Evolutionary conservation across 106 monocot genomes (phyloP).

Genomic region (Triglochin maritima): DNA sequence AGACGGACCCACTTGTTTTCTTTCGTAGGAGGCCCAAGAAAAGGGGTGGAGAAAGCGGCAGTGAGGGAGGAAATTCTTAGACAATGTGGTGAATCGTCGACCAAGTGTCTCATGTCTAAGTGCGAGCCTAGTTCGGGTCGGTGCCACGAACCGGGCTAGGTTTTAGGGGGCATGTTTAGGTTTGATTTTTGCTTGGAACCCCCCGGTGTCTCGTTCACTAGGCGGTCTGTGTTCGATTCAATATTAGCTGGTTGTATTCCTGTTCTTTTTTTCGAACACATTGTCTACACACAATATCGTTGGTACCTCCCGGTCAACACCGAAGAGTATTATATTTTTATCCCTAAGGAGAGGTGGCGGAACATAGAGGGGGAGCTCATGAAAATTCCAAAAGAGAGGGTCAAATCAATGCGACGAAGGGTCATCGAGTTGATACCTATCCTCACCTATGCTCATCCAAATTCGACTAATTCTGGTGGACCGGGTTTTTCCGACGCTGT

Average conservation of each 20-base stretch:
- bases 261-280: constrained; percentile 57
- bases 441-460: constrained; percentile 48
- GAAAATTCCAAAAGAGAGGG: constrained; percentile 18
- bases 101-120: constrained; percentile 26
- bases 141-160: constrained; percentile 37
- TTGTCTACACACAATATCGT: constrained; percentile 47
- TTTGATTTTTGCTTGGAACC: constrained; percentile 60
- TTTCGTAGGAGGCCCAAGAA: constrained; percentile 40
- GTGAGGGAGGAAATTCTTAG: constrained; percentile 23
- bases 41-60: constrained; percentile 23
- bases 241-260: constrained; percentile 55
- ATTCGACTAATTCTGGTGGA: constrained; percentile 27
- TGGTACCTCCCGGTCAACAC: constrained; percentile 31
- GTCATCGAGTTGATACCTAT: constrained; percentile 40
- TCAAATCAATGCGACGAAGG: constrained; percentile 15
- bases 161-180: constrained; percentile 26
- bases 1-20: constrained; percentile 34
- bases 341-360: constrained; percentile 25
- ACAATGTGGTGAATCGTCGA: constrained; percentile 33
- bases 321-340: constrained; percentile 38
- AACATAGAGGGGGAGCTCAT: constrained; percentile 36
- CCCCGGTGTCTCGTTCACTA: constrained; percentile 56
- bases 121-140: constrained; percentile 22
- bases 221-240: constrained; percentile 53
- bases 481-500: constrained; percentile 56